Percentiles rank a stretch among this genome's conserved stretches.
phyloP scores from a whole-genome alignment of 768 basidiomycete species.

The Chalciporus sphaerocephalus region DNA sequence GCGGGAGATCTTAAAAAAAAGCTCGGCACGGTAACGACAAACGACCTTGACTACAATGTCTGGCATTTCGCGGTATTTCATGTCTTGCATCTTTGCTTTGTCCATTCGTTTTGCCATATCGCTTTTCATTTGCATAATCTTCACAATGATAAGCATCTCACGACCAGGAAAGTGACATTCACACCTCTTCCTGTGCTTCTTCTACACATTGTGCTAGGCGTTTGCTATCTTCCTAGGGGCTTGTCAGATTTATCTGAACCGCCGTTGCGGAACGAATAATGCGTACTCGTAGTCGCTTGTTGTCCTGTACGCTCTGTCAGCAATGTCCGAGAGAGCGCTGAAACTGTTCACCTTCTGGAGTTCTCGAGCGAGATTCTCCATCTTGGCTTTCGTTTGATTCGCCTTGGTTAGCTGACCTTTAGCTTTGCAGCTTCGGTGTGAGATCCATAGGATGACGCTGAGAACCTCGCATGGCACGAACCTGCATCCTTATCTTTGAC shows the following conservation, averaged over 20 bases:
- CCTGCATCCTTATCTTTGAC: conserved; percentile 89
- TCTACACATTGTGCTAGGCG: conserved; percentile 76
- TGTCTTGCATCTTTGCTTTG: conserved; percentile 72
- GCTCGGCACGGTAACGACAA: conserved; percentile 84
- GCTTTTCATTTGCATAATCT: conserved; percentile 78
- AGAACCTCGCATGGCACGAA: conserved; percentile 30
- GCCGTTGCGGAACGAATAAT: neutral
- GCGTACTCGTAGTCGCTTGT: conserved; percentile 79
- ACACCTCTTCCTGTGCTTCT: conserved; percentile 80
- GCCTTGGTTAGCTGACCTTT: conserved; percentile 84
- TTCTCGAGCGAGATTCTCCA: conserved; percentile 86
- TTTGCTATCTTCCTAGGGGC: conserved; percentile 75
- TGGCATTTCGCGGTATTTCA: conserved; percentile 81
- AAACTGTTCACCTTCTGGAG: conserved; percentile 66
- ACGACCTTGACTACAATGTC: conserved; percentile 87
- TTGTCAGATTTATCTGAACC: conserved; percentile 19
- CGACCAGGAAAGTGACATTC: conserved; percentile 2
- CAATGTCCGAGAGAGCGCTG: conserved; percentile 6
- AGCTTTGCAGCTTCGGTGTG: conserved; percentile 41
- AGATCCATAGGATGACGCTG: conserved; percentile 9
- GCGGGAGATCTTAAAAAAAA: conserved; percentile 90
- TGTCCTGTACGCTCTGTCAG: conserved; percentile 54
- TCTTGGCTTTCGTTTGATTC: conserved; percentile 83
- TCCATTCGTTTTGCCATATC: conserved; percentile 79
- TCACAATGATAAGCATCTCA: conserved; percentile 3